These are phyloP conservation scores for Cetradonia linearis DNA, from an alignment of 495 filamentous ascomycete species.

Conservation along the genomic window DNA sequence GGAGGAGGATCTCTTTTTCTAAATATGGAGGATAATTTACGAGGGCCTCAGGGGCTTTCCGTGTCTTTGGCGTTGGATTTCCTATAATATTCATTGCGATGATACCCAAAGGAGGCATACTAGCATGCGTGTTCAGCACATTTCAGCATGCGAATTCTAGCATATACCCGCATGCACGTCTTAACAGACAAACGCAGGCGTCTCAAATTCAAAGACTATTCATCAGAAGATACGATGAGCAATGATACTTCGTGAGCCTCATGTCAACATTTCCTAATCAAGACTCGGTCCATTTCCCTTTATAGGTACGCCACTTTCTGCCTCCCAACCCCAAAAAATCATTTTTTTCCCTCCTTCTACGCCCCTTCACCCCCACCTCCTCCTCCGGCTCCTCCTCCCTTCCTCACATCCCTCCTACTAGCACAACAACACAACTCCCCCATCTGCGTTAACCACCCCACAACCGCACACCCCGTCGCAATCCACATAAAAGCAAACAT, in stretches of 20 bases:
- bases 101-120: neutral
- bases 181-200: too few relatives aligned
- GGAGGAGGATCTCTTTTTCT: too few relatives aligned
- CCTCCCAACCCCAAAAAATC: constrained; percentile 3
- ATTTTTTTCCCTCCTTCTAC: neutral
- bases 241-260: too few relatives aligned
- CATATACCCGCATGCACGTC: too few relatives aligned
- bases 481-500: constrained; percentile 94
- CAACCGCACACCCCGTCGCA: constrained; percentile 51
- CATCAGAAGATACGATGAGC: too few relatives aligned
- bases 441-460: constrained; percentile 61
- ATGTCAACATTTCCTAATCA: too few relatives aligned
- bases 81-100: neutral
- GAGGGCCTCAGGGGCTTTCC: too few relatives aligned
- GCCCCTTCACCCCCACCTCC: constrained; percentile 23
- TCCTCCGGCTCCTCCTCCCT: constrained; percentile 40
- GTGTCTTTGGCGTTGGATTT: neutral
- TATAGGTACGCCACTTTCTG: neutral
- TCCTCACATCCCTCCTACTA: constrained; percentile 47
- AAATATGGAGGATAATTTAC: neutral
- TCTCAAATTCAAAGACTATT: too few relatives aligned
- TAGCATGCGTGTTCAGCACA: neutral
- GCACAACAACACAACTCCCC: constrained; percentile 66
- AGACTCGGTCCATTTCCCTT: too few relatives aligned
- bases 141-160: too few relatives aligned